A percentile compares a stretch with the other conserved stretches of the same genome.
These are phyloP conservation scores for Phyllostachys edulis DNA, from an alignment of 176 grass and related monocot species.

Conservation along the genomic window DNA sequence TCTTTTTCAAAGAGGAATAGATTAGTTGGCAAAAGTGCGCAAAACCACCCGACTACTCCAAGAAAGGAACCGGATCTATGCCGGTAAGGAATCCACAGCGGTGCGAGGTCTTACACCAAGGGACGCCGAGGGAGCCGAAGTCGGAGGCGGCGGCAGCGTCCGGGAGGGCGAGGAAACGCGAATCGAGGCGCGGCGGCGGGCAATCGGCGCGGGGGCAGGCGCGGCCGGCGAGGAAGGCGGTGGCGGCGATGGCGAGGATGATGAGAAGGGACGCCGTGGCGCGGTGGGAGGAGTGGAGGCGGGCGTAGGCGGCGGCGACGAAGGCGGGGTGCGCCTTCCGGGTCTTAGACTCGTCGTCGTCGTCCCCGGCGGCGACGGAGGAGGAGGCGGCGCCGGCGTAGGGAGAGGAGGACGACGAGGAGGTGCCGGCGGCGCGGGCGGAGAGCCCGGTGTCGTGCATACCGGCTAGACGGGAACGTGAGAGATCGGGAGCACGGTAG, in stretches of 20 bases:
- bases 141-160: constrained; percentile 62
- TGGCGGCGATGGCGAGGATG: constrained; percentile 47
- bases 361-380: constrained; percentile 18
- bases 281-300: constrained; percentile 30
- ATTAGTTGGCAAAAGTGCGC: not conserved
- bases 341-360: constrained; percentile 53
- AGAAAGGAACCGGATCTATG: constrained; percentile 8
- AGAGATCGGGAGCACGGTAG: not conserved
- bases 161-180: constrained; percentile 43
- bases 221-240: constrained; percentile 43
- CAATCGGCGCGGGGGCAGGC: constrained; percentile 31
- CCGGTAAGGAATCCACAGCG: not conserved
- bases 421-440: constrained; percentile 25
- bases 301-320: constrained; percentile 41
- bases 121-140: constrained; percentile 87
- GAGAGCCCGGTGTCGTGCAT: constrained; percentile 50
- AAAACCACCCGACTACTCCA: not conserved
- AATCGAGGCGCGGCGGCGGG: constrained; percentile 39
- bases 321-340: constrained; percentile 56
- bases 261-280: constrained; percentile 42
- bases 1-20: not conserved
- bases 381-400: constrained; percentile 15
- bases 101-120: constrained; percentile 71
- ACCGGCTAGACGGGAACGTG: not conserved
- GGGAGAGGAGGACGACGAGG: not conserved